Percentiles rank a stretch among this genome's conserved stretches.
Evolutionary conservation across 1,139 yeast genomes (phyloP).

Genomic region (Blastobotrys ciferrii): DNA sequence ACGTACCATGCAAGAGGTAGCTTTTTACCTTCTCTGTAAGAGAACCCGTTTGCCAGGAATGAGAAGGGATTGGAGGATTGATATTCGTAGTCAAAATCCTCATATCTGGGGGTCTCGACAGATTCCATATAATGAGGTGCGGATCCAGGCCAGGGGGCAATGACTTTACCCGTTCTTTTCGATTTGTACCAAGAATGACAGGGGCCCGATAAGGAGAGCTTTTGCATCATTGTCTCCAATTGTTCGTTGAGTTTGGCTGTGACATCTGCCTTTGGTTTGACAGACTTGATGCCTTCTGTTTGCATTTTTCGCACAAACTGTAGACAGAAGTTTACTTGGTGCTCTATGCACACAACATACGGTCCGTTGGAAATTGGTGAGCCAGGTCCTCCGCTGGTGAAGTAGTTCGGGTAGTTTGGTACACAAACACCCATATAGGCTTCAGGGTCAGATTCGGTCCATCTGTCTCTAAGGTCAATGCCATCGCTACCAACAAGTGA

Average conservation of each 20-base stretch:
- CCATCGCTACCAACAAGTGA: constrained; percentile 24
- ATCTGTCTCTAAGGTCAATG: constrained; percentile 17
- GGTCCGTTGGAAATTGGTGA: constrained; percentile 24
- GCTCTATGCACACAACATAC: constrained; percentile 21
- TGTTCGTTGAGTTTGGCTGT: constrained; percentile 20
- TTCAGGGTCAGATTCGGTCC: constrained; percentile 16
- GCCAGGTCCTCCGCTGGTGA: constrained; percentile 24
- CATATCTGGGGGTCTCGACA: constrained; percentile 23
- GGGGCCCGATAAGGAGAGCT: constrained; percentile 17
- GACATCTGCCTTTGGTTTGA: constrained; percentile 20
- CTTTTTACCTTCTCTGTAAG: constrained; percentile 16
- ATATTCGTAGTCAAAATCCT: constrained; percentile 24
- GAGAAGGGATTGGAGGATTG: constrained; percentile 13
- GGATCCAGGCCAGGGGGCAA: constrained; percentile 27
- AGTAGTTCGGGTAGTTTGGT: constrained; percentile 25
- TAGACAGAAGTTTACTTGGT: constrained; percentile 19
- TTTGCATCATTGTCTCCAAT: constrained; percentile 16
- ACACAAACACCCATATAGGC: constrained; percentile 22
- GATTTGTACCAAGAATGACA: constrained; percentile 25
- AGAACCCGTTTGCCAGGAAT: constrained; percentile 16
- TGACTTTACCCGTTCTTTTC: constrained; percentile 18
- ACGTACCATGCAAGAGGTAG: constrained; percentile 11
- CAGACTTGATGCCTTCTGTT: constrained; percentile 19
- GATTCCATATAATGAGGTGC: constrained; percentile 21
- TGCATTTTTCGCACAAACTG: constrained; percentile 21